Evolutionary conservation across 2,329 filamentous ascomycete species (phyloP).

Genomic region (Phoma sp.): DNA sequence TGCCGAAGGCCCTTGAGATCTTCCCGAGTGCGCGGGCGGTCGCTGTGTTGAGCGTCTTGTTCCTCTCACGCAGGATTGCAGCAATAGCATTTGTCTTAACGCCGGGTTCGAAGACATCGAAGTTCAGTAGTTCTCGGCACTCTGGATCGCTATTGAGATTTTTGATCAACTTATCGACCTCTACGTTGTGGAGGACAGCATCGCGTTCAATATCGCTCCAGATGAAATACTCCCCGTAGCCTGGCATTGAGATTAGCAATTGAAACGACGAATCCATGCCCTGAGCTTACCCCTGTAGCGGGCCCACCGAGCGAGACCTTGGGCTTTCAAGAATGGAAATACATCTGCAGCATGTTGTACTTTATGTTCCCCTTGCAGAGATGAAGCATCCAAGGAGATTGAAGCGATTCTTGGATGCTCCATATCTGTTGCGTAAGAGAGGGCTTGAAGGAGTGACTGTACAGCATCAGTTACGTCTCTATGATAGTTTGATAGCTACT

Average conservation of each 20-base stretch:
- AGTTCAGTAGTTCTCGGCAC: background rate
- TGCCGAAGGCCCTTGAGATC: background rate
- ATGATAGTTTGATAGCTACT: background rate
- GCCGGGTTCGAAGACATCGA: background rate
- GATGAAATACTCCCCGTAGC: background rate
- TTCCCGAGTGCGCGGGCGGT: background rate
- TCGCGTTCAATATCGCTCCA: background rate
- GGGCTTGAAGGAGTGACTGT: conserved; percentile 7
- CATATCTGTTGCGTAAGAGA: conserved; percentile 12
- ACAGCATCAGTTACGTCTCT: background rate
- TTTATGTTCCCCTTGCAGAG: background rate
- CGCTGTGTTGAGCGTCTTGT: background rate
- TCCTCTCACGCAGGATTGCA: background rate
- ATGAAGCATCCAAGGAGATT: background rate
- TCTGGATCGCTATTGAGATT: background rate
- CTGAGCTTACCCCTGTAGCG: conserved; percentile 4
- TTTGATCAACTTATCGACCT: background rate
- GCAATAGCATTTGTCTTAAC: background rate
- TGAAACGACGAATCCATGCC: background rate
- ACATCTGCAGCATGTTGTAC: conserved; percentile 1
- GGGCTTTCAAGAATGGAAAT: background rate
- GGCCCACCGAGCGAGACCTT: background rate
- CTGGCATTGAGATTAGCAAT: background rate
- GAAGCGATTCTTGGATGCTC: conserved; percentile 1
- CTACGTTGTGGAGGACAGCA: background rate